Evolutionary conservation across 768 basidiomycete species (phyloP), one percentile per base, ranked within the genome.

Genomic region (Hemileccinum impolitum): DNA sequence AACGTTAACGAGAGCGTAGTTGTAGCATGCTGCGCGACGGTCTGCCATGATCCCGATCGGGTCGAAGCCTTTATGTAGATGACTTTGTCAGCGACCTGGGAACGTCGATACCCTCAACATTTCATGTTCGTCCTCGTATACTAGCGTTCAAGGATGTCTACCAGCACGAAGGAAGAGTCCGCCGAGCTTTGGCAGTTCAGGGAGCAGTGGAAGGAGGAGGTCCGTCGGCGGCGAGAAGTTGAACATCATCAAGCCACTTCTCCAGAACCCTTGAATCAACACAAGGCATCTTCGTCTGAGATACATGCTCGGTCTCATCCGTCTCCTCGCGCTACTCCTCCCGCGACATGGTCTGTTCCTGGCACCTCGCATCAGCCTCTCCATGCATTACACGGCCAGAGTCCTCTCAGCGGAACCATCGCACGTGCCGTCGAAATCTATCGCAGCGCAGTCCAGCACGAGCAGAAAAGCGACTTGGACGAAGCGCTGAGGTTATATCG

Each of bases 401-500:
- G 59, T 43, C 39, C 59, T 44, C 59, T 73, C 44, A 72, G 72
- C 30, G 66, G 62, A 9, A 58, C 38, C 17, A 69, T 80, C 25
- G 60, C 64, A 37, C 70, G 63, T 40, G 89, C 90, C 5, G 69
- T 91, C 39, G 76, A 77, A 9, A 56, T 84, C 12, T 96, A 95
- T 64, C 69, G 77, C 25, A 74, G 69, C 17, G 93, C 93, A 9
- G 76, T 92, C 26, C 74, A 80, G 34, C 73, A 78, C 39, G 93
- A 96, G 65, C 86, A 90, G 61, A 70, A 69, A 38, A 82, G 90
- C 34, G 72, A 86, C 51, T 72, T 91, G 42, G 87, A 93, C 54
- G 80, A 85, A 30, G 93, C 93, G 11, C 67, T 93, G 10, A 60
- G 67, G 21, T 68, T 92, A 8, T 96, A 95, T 59, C 82, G 90